Conservation (phyloP, 2,329 filamentous ascomycete genomes). For the Parastagonospora nodorum region DNA sequence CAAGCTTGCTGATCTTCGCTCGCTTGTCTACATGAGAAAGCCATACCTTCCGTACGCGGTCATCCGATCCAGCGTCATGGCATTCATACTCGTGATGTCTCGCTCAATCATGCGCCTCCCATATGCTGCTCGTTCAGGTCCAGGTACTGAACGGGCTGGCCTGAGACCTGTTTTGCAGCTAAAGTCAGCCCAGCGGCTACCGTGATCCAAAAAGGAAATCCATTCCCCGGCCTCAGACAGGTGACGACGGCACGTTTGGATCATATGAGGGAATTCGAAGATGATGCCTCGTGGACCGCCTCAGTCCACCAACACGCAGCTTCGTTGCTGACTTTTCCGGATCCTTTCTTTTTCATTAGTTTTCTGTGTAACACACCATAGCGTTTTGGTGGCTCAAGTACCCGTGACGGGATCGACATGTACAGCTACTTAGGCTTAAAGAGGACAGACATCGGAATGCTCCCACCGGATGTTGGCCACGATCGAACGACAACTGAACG, state of each 20-base stretch:
- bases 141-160: constrained; percentile 1
- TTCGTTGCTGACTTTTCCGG: constrained; percentile 2
- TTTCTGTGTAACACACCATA: constrained; percentile 5
- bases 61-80: constrained; percentile 1
- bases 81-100: background rate
- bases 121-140: constrained; percentile 2
- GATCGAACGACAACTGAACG: background rate
- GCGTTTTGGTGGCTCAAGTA: constrained; percentile 1
- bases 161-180: constrained; percentile 9
- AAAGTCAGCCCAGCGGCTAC: constrained; percentile 9
- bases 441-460: constrained; percentile 5
- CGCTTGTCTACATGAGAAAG: background rate
- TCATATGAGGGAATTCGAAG: constrained; percentile 1
- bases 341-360: background rate
- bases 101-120: background rate
- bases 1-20: background rate
- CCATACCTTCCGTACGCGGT: background rate
- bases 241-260: constrained; percentile 1
- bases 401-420: background rate
- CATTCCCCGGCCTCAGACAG: constrained; percentile 9
- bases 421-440: background rate
- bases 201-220: constrained; percentile 5
- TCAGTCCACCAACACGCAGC: background rate
- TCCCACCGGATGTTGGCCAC: background rate
- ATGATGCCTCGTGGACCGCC: constrained; percentile 7